Percentiles rank a stretch among this genome's conserved stretches.
Conservation (phyloP, 192 early-diverging fungal species). For the Coemansia sp. region DNA sequence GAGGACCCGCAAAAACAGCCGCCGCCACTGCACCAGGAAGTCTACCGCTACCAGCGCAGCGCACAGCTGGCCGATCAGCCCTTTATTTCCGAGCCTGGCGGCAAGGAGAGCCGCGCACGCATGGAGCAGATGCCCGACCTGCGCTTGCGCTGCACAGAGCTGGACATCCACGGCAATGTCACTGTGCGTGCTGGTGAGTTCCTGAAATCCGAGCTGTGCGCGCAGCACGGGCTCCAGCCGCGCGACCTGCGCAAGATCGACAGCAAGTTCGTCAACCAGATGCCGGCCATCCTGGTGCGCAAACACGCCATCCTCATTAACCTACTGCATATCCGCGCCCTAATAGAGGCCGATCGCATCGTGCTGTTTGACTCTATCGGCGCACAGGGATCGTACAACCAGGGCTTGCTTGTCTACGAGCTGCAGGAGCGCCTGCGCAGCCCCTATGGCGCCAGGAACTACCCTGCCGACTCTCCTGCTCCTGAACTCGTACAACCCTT, state of each 20-base stretch:
- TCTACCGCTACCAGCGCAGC: constrained; percentile 40
- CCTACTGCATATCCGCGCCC: constrained; percentile 73
- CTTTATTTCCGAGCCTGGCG: background rate
- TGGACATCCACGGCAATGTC: constrained; percentile 67
- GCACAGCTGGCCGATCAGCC: constrained; percentile 13
- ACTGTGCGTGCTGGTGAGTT: constrained; percentile 73
- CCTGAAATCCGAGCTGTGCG: constrained; percentile 75
- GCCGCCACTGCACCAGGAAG: constrained; percentile 31
- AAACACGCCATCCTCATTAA: constrained; percentile 80
- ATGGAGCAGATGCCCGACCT: constrained; percentile 39
- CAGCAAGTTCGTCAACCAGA: constrained; percentile 71
- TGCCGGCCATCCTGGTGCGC: constrained; percentile 80
- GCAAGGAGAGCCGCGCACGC: constrained; percentile 10
- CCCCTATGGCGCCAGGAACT: constrained; percentile 21
- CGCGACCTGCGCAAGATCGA: constrained; percentile 86
- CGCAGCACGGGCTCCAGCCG: constrained; percentile 72
- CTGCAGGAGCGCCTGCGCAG: constrained; percentile 69
- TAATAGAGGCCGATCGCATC: constrained; percentile 76
- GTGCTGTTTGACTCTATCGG: constrained; percentile 76
- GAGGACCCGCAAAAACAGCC: background rate
- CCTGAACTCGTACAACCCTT: constrained; percentile 35
- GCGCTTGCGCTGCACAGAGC: constrained; percentile 61
- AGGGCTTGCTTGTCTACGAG: constrained; percentile 75
- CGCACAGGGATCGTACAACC: constrained; percentile 65
- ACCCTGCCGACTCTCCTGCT: background rate